phyloP scores from a whole-genome alignment of 768 basidiomycete species.

The Phanerochaete sordida region DNA sequence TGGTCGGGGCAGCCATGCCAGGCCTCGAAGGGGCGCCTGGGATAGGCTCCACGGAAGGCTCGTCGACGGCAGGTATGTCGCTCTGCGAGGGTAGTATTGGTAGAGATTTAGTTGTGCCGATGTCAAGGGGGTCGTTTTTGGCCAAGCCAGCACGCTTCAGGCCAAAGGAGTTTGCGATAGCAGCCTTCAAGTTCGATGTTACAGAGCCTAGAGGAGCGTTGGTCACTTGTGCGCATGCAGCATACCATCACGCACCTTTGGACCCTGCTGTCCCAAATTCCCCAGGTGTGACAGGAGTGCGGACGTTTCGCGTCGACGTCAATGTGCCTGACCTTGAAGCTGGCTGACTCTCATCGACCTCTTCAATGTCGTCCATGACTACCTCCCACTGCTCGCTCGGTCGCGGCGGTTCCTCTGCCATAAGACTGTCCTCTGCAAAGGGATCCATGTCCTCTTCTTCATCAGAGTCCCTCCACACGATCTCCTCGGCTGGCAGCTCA shows the following conservation, averaged over 20 bases:
- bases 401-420: constrained; percentile 33
- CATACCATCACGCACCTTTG: constrained; percentile 45
- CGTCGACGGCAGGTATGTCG: not conserved
- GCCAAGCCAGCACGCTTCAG: constrained; percentile 46
- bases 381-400: constrained; percentile 84
- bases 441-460: constrained; percentile 12
- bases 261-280: constrained; percentile 74
- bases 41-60: constrained; percentile 35
- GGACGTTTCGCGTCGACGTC: constrained; percentile 40
- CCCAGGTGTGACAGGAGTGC: constrained; percentile 35
- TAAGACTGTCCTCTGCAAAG: not conserved
- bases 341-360: constrained; percentile 47
- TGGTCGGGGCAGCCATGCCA: constrained; percentile 56
- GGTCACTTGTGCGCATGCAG: not conserved
- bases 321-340: constrained; percentile 43
- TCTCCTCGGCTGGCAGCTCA: constrained; percentile 54
- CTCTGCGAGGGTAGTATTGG: not conserved
- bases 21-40: constrained; percentile 58
- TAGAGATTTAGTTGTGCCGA: constrained; percentile 14
- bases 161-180: constrained; percentile 69
- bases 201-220: constrained; percentile 44
- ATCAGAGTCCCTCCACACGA: constrained; percentile 46
- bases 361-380: constrained; percentile 79
- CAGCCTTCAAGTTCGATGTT: constrained; percentile 66
- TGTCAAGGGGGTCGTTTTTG: not conserved